phyloP scores from a whole-genome alignment of 129 eudicot species.

The Ambrosia artemisiifolia region DNA sequence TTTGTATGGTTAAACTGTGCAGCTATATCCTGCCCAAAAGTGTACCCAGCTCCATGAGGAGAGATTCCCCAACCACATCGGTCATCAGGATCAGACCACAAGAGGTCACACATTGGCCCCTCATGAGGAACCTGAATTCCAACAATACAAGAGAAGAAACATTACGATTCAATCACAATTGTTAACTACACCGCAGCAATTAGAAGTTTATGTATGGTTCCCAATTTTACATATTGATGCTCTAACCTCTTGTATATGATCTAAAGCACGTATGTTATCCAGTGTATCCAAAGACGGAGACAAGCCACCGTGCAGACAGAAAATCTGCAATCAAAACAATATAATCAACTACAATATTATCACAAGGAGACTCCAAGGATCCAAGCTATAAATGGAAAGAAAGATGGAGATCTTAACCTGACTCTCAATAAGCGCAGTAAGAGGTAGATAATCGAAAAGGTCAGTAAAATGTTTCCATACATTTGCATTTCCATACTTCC shows the following conservation, averaged over 20 bases:
- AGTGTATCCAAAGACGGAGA: constrained; percentile 90
- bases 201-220: background rate
- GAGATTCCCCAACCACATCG: constrained; percentile 54
- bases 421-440: constrained; percentile 84
- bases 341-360: background rate
- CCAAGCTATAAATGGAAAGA: background rate
- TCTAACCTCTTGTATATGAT: constrained; percentile 88
- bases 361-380: constrained; percentile 19
- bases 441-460: constrained; percentile 82
- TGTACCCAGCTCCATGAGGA: constrained; percentile 49
- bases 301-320: constrained; percentile 93
- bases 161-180: background rate
- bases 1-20: constrained; percentile 46
- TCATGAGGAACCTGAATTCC: constrained; percentile 45
- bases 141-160: constrained; percentile 3
- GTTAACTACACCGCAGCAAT: background rate
- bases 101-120: constrained; percentile 50
- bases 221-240: background rate
- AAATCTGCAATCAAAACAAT: constrained; percentile 42
- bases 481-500: constrained; percentile 84
- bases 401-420: constrained; percentile 44
- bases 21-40: constrained; percentile 45
- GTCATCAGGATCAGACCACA: constrained; percentile 50
- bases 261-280: constrained; percentile 83
- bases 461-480: constrained; percentile 87